phyloP scores from a whole-genome alignment of 2,329 filamentous ascomycete species.

The Nemania diffusa region DNA sequence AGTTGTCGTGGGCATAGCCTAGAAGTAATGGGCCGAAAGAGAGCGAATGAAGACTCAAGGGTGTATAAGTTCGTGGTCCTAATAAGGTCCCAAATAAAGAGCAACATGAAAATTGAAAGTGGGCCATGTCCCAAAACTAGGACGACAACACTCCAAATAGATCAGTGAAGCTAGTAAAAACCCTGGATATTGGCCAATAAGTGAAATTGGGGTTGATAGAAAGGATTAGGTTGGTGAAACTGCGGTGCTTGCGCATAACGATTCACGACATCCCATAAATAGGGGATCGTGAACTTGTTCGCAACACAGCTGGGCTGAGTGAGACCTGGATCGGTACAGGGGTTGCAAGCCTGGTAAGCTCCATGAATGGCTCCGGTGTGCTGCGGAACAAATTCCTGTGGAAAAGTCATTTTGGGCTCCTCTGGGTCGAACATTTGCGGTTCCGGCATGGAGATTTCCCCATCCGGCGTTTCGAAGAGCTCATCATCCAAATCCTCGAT shows the following conservation, averaged over 20 bases:
- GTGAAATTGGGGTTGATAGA: constrained; percentile 64
- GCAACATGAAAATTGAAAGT: constrained; percentile 16
- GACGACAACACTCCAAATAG: constrained; percentile 33
- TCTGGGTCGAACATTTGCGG: constrained; percentile 59
- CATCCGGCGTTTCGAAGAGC: constrained; percentile 55
- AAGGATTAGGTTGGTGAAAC: constrained; percentile 61
- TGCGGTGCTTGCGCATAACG: constrained; percentile 61
- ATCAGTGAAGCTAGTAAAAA: constrained; percentile 56
- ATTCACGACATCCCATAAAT: constrained; percentile 63
- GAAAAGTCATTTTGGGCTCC: constrained; percentile 56
- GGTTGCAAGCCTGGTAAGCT: constrained; percentile 51
- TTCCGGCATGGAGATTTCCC: constrained; percentile 54
- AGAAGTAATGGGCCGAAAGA: constrained; percentile 19
- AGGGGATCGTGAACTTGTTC: constrained; percentile 59
- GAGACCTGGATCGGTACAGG: constrained; percentile 47
- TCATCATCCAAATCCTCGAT: constrained; percentile 63
- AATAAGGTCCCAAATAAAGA: constrained; percentile 22
- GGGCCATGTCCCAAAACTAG: constrained; percentile 22
- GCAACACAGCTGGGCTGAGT: constrained; percentile 53
- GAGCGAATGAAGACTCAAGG: constrained; percentile 4
- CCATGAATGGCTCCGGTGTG: constrained; percentile 53
- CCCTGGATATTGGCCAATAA: constrained; percentile 63
- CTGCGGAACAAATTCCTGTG: constrained; percentile 60
- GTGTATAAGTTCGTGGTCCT: constrained; percentile 27
- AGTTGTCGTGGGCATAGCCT: constrained; percentile 20